These are phyloP conservation scores for Madurella mycetomatis DNA, from an alignment of 2,329 filamentous ascomycete species.

Conservation along the genomic window DNA sequence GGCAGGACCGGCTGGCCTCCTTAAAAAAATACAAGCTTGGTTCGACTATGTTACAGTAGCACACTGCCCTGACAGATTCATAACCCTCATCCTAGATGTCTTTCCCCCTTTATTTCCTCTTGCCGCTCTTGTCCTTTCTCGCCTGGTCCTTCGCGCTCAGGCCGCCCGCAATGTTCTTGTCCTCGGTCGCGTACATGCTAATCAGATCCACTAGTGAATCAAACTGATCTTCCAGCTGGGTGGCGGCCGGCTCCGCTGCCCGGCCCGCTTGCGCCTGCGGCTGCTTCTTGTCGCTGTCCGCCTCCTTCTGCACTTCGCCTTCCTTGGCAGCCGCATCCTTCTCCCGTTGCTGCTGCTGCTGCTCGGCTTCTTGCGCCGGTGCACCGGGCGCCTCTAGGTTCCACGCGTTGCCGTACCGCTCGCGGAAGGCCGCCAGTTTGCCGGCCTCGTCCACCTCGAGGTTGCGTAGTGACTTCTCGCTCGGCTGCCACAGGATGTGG, in stretches of 20 bases:
- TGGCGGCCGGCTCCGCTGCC: conserved; percentile 18
- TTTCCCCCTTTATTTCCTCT: conserved; percentile 31
- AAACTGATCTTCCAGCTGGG: conserved; percentile 25
- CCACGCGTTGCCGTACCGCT: conserved; percentile 77
- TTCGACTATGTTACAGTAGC: conserved; percentile 14
- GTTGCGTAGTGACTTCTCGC: conserved; percentile 72
- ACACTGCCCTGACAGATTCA: background rate
- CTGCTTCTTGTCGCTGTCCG: conserved; percentile 20
- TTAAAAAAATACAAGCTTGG: conserved; percentile 4
- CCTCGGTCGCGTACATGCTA: conserved; percentile 43
- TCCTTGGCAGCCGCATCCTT: conserved; percentile 21
- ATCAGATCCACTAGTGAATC: conserved; percentile 49
- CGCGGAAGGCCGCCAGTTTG: conserved; percentile 77
- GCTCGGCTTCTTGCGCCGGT: conserved; percentile 31
- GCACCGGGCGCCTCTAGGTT: conserved; percentile 49
- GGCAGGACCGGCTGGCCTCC: background rate
- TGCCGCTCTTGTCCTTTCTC: conserved; percentile 33
- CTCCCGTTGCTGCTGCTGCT: conserved; percentile 17
- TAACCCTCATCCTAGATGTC: background rate
- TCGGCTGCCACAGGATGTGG: conserved; percentile 86
- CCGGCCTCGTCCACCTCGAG: conserved; percentile 95
- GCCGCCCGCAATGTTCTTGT: conserved; percentile 36
- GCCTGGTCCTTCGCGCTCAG: conserved; percentile 38
- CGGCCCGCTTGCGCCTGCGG: conserved; percentile 20
- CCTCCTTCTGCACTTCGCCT: conserved; percentile 29